Evolutionary conservation across 768 basidiomycete genomes (phyloP), one percentile per base, ranked within the genome.

Genomic region (Boletus rufocinnamomeus): DNA sequence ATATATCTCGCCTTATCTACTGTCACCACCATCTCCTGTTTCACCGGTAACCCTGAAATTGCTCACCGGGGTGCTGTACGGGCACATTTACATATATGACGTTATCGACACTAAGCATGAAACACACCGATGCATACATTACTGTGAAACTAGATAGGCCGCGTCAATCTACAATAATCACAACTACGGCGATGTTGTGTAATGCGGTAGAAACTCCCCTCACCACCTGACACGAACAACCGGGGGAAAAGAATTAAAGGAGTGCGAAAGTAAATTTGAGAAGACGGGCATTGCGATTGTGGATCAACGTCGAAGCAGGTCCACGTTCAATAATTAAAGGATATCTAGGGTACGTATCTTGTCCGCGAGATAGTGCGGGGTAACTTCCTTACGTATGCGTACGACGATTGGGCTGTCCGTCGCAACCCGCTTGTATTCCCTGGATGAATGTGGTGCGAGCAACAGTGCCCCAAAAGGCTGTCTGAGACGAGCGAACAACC

Each of bases 381-480:
- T 52, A 25, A 58, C 53, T 1, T 58, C 57, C 32, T 59, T 47
- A 41, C 51, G 57, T 23, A 65, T 54, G 13, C 50, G 48, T 7
- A 65, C 64, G 28, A 57, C 35, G 52, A 66, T 63, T 43, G 46
- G 57, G 21, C 57, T 45, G 32, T 65, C 64, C 9, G 60, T 62
- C 21, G 64, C 60, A 14, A 65, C 52, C n/a, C 64, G 64, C 23
- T 37, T 63, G 38, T 66, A 66, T 23, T 66, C 64, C 10, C 52
- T 21, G 6, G 45, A 16, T 4, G 63, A 56, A 17, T 44, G 54
- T 9, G 50, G 57, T 65, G n/a, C n/a, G n/a, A n/a, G n/a, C n/a
- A n/a, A n/a, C n/a, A n/a, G n/a, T n/a, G n/a, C n/a, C n/a, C n/a
- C 61, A 40, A 63, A 63, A 16, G 63, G 62, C 11, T 64, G 62